Evolutionary conservation across 2,329 filamentous ascomycete genomes (phyloP), one percentile per base, ranked within the genome.

Genomic region (Colletotrichum endophyticum): DNA sequence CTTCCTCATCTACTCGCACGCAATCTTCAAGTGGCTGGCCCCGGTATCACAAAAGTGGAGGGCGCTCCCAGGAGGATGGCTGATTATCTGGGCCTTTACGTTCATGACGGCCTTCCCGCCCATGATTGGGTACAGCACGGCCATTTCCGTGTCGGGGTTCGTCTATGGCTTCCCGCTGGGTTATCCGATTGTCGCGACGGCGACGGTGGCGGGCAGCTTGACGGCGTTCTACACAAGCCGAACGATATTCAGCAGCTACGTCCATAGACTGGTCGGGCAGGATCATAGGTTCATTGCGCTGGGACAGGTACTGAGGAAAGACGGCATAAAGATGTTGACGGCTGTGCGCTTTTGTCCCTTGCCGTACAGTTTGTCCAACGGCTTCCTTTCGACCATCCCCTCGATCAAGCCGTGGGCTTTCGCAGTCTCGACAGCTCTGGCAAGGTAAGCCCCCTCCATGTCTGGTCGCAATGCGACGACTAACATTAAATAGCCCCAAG

Each of bases 341-440:
- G 98, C 97, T 91, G 97, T 99, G 80, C 92, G 97, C 34, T 91
- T 99, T 78, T 99, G 96, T 81, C 97, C 97, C 3, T 84, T 99
- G 76, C 97, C 97, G 16, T 99, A 98, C 84, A 97, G 95, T 69
- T 88, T 99, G 79, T 96, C 95, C 82, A 99, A 99, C 83, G 97
- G 96, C 67, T 98, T 98, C 77, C 92, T 99, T 72, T 95, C 95
- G 34, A 99, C 97, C 2, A 96, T 99, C 77, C 96, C 96, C 4
- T 98, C 94, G 36, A 95, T 99, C 39, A 91, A 93, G 28, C 94
- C 95, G 56, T 84, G 90, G 76, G 91, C 91, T 63, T 99, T 98
- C 86, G 93, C 93, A 36, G 84, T 96, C 62, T 96, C 97, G 8
- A 99, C 96, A 0, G 93, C 95, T 4, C 87, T 96, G 19, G 93